phyloP scores from a whole-genome alignment of 306 rosid species.

The Acacia melanoxylon region DNA sequence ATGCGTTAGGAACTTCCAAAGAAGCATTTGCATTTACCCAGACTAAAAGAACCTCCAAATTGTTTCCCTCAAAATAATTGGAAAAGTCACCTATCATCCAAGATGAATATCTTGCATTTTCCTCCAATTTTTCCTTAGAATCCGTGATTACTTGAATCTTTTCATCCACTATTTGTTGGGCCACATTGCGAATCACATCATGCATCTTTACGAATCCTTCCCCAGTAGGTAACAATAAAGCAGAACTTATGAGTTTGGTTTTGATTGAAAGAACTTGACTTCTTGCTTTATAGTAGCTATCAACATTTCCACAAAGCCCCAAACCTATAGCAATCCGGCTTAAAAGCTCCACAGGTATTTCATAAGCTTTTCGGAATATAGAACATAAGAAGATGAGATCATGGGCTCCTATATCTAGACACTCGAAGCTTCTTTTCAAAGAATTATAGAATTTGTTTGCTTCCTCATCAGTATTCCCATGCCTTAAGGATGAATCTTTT shows the following conservation, averaged over 20 bases:
- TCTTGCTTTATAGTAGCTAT: background rate
- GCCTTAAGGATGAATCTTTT: background rate
- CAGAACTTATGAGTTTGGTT: background rate
- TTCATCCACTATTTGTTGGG: background rate
- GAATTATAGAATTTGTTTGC: background rate
- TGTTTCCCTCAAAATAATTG: background rate
- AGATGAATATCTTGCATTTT: background rate
- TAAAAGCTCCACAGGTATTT: background rate
- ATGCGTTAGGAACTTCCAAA: background rate
- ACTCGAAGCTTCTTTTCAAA: slow-evolving; percentile 8
- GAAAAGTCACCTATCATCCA: background rate
- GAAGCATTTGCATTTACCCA: background rate
- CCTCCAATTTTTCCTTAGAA: background rate
- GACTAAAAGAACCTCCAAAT: background rate
- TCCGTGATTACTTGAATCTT: background rate
- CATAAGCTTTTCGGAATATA: background rate
- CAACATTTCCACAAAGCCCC: background rate
- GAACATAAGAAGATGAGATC: background rate
- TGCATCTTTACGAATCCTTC: background rate
- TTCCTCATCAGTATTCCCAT: background rate
- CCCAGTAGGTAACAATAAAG: background rate
- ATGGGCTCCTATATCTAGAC: background rate
- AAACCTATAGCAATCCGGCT: background rate
- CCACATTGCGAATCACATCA: background rate
- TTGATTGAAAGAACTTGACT: background rate